These are phyloP conservation scores for Rhodofomes roseus DNA, from an alignment of 1,284 basidiomycete genomes.

Conservation along the genomic window DNA sequence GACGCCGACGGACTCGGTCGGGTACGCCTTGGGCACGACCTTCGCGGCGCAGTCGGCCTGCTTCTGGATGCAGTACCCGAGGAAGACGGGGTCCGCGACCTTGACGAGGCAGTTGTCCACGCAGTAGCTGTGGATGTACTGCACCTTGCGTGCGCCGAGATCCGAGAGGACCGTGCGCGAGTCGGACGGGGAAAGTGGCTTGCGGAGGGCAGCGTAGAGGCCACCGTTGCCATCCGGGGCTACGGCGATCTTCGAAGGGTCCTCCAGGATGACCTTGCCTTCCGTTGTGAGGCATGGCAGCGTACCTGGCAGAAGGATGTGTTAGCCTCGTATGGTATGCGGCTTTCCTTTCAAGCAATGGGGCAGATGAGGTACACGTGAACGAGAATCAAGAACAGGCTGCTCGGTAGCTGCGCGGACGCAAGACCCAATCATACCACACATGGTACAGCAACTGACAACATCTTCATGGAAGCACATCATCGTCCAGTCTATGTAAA, in stretches of 20 bases:
- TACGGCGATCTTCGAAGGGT: slow-evolving; percentile 76
- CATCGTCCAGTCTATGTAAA: neutral
- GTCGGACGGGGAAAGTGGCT: slow-evolving; percentile 61
- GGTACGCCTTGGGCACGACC: slow-evolving; percentile 87
- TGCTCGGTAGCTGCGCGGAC: neutral
- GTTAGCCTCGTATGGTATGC: slow-evolving; percentile 7
- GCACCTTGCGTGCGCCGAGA: slow-evolving; percentile 72
- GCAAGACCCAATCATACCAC: neutral
- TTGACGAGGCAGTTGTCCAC: slow-evolving; percentile 99
- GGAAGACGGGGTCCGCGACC: slow-evolving; percentile 95
- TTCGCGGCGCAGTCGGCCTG: slow-evolving; percentile 91
- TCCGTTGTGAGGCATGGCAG: slow-evolving; percentile 93
- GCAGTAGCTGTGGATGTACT: slow-evolving; percentile 93
- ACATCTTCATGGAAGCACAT: neutral
- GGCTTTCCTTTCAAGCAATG: slow-evolving; percentile 1
- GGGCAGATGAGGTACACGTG: neutral
- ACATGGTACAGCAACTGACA: neutral
- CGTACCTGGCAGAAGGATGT: slow-evolving; percentile 58
- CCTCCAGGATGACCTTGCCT: slow-evolving; percentile 91
- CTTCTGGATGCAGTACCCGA: slow-evolving; percentile 89
- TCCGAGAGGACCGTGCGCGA: slow-evolving; percentile 82
- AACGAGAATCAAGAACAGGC: neutral
- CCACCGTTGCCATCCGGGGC: slow-evolving; percentile 99
- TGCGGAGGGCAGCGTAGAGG: slow-evolving; percentile 89
- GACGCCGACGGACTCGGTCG: slow-evolving; percentile 94